Evolutionary conservation across 495 filamentous ascomycete genomes (phyloP).

Genomic region (Penicillium argentinense): DNA sequence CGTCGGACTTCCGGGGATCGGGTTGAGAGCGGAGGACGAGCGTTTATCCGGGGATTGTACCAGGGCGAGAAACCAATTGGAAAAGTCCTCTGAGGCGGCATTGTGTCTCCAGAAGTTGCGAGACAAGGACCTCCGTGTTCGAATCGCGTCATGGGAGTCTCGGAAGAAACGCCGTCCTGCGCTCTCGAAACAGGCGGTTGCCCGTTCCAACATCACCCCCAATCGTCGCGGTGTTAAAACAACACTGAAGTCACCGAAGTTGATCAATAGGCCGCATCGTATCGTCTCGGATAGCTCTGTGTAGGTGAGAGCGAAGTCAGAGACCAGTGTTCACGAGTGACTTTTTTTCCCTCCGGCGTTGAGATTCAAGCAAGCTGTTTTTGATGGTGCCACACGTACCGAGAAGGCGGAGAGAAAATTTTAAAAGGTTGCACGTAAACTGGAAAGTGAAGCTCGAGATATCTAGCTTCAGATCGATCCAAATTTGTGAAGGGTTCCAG

Average conservation of each 20-base stretch:
- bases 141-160: conserved; percentile 51
- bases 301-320: conserved; percentile 8
- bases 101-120: conserved; percentile 68
- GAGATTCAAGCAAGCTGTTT: conserved; percentile 17
- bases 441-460: conserved; percentile 1
- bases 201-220: conserved; percentile 81
- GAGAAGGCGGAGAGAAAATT: conserved; percentile 9
- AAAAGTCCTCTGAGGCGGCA: conserved; percentile 55
- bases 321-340: background rate
- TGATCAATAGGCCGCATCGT: conserved; percentile 25
- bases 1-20: conserved; percentile 8
- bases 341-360: background rate
- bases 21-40: conserved; percentile 15
- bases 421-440: conserved; percentile 1
- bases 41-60: conserved; percentile 23
- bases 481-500: background rate
- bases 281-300: conserved; percentile 18
- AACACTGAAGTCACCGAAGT: conserved; percentile 31
- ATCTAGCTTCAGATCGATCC: background rate
- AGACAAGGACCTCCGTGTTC: conserved; percentile 59
- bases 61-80: conserved; percentile 43
- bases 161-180: conserved; percentile 69
- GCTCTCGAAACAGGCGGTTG: conserved; percentile 72
- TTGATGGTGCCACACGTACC: conserved; percentile 22
- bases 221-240: conserved; percentile 45